Evolutionary conservation across 2,329 filamentous ascomycete species (phyloP).

Genomic region (Penicillium sp.): DNA sequence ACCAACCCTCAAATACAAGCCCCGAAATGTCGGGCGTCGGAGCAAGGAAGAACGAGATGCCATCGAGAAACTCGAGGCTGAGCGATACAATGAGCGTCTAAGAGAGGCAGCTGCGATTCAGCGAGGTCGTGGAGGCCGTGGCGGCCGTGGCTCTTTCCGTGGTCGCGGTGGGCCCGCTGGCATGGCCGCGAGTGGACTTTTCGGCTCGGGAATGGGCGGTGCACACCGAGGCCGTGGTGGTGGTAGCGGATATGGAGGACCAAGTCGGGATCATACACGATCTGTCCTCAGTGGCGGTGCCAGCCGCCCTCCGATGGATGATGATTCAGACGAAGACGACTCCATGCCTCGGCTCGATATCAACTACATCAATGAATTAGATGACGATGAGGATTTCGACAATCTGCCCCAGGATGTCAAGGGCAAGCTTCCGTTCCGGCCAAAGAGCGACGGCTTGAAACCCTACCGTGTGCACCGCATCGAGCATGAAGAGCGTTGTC

Average conservation of each 20-base stretch:
- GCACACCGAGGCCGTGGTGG: constrained; percentile 21
- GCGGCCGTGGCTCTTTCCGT: constrained; percentile 28
- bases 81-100: constrained; percentile 37
- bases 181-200: constrained; percentile 26
- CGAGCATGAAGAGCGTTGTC: constrained; percentile 52
- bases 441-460: constrained; percentile 33
- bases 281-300: constrained; percentile 25
- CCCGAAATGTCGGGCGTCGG: constrained; percentile 38
- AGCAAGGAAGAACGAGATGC: constrained; percentile 46
- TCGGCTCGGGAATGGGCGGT: constrained; percentile 26
- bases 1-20: constrained; percentile 42
- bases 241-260: constrained; percentile 26
- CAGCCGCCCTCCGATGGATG: constrained; percentile 19
- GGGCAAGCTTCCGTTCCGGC: constrained; percentile 31
- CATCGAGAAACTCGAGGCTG: constrained; percentile 40
- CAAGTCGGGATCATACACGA: constrained; percentile 23
- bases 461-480: constrained; percentile 54
- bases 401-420: constrained; percentile 23
- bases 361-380: constrained; percentile 55
- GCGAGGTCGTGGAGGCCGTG: constrained; percentile 30
- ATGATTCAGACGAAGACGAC: constrained; percentile 44
- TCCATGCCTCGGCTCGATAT: constrained; percentile 46
- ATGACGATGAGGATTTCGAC: constrained; percentile 50
- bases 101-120: constrained; percentile 40
- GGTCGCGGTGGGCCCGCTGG: constrained; percentile 29